Percentiles rank a stretch among this genome's conserved stretches.
Evolutionary conservation across 2,329 filamentous ascomycete genomes (phyloP).

Genomic region (Aspergillus persii): DNA sequence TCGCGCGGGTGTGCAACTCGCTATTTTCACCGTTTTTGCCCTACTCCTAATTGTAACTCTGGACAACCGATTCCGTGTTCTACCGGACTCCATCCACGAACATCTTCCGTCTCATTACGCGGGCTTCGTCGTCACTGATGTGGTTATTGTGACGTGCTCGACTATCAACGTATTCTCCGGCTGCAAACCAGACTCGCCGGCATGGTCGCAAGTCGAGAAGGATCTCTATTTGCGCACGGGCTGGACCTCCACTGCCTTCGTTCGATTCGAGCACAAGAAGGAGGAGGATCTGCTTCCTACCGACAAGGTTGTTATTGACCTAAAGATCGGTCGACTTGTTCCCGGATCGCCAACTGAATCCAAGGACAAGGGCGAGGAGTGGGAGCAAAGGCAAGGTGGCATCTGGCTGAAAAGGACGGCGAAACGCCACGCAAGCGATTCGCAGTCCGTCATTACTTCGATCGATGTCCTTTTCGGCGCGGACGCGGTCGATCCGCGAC

Average conservation of each 20-base stretch:
- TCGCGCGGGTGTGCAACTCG: constrained; percentile 72
- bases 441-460: constrained; percentile 70
- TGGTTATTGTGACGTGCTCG: constrained; percentile 75
- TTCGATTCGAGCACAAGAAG: constrained; percentile 79
- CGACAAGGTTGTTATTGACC: constrained; percentile 77
- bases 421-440: constrained; percentile 72
- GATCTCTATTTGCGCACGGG: constrained; percentile 76
- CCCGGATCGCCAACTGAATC: constrained; percentile 59
- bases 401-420: constrained; percentile 78
- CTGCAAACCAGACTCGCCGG: constrained; percentile 68
- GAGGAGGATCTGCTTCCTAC: constrained; percentile 75
- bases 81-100: constrained; percentile 80
- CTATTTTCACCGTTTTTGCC: constrained; percentile 62
- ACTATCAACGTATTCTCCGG: constrained; percentile 70
- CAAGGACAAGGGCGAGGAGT: constrained; percentile 59
- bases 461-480: constrained; percentile 86
- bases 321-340: constrained; percentile 70
- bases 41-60: constrained; percentile 75
- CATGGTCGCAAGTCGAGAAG: constrained; percentile 85
- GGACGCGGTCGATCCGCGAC: constrained; percentile 84
- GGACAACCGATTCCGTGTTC: constrained; percentile 83
- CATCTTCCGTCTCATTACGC: constrained; percentile 83
- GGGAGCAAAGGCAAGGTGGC: constrained; percentile 75
- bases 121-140: constrained; percentile 80
- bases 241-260: constrained; percentile 73